Evolutionary conservation across 2,329 filamentous ascomycete genomes (phyloP).

Genomic region (Beauveria pseudobassiana): DNA sequence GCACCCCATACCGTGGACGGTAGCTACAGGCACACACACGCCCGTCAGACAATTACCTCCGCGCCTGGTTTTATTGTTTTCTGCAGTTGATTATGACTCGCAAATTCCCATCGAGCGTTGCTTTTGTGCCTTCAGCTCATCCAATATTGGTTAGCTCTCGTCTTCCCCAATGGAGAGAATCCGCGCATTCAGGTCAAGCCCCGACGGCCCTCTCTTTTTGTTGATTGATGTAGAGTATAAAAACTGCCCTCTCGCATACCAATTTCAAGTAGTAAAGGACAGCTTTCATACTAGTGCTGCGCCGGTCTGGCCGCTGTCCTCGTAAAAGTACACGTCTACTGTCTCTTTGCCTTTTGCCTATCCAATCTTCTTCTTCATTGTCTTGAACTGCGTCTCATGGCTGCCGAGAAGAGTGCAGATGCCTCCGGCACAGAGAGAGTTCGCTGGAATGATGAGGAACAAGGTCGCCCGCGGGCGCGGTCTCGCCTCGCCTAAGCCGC

Average conservation of each 20-base stretch:
- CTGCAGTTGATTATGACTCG: neutral
- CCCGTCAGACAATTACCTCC: neutral
- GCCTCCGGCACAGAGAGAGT: constrained; percentile 21
- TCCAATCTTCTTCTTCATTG: neutral
- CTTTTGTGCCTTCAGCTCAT: neutral
- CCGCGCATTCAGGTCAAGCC: neutral
- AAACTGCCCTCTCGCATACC: neutral
- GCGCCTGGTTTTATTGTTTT: neutral
- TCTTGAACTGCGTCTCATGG: neutral
- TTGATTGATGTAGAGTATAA: neutral
- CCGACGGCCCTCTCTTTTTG: neutral
- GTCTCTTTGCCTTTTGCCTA: neutral
- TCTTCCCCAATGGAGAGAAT: neutral
- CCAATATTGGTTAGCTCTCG: neutral
- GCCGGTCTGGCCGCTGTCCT: neutral
- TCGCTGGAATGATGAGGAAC: constrained; percentile 32
- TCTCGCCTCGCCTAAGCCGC: constrained; percentile 16
- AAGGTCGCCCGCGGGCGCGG: constrained; percentile 16
- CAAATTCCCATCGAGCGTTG: neutral
- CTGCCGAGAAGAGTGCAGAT: constrained; percentile 9
- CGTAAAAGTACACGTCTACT: neutral
- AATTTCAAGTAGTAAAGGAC: neutral
- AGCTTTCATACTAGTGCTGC: neutral
- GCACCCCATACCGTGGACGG: neutral
- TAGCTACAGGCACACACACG: neutral